These are phyloP conservation scores for Podaxis sp. DNA, from an alignment of 768 basidiomycete genomes.

Conservation along the genomic window DNA sequence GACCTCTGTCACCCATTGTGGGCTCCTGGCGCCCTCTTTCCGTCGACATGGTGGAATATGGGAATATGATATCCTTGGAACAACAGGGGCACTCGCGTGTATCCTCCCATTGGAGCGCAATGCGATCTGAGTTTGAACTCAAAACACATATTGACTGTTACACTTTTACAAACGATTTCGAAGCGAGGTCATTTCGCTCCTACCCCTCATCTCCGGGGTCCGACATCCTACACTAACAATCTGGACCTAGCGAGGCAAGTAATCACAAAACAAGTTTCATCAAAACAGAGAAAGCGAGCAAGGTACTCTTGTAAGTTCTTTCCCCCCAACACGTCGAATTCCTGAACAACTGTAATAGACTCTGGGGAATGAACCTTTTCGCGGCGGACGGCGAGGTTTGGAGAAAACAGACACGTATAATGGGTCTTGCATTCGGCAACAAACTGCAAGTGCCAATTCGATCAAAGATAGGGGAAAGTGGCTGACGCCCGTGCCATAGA, in stretches of 20 bases:
- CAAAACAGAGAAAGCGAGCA: constrained; percentile 32
- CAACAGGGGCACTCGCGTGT: constrained; percentile 30
- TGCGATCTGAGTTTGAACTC: neutral
- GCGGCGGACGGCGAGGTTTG: constrained; percentile 39
- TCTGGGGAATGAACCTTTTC: constrained; percentile 45
- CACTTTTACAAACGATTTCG: constrained; percentile 31
- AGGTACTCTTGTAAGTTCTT: constrained; percentile 26
- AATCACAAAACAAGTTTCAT: constrained; percentile 31
- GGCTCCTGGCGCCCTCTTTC: constrained; percentile 31
- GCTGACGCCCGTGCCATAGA: constrained; percentile 16
- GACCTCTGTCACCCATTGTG: constrained; percentile 35
- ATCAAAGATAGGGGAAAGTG: neutral
- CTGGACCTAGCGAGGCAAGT: constrained; percentile 44
- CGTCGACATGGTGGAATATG: constrained; percentile 41
- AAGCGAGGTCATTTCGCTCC: constrained; percentile 36
- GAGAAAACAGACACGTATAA: constrained; percentile 41
- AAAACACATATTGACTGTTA: constrained; percentile 12
- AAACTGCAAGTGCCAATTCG: constrained; percentile 25
- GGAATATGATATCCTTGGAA: constrained; percentile 31
- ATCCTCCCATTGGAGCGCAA: neutral
- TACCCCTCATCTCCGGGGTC: constrained; percentile 34
- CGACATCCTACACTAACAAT: constrained; percentile 38
- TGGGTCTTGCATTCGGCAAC: constrained; percentile 40
- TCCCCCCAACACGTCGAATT: neutral
- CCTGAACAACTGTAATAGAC: constrained; percentile 17